Conservation (phyloP, 2,329 filamentous ascomycete species). For the Colletotrichum sp. region DNA sequence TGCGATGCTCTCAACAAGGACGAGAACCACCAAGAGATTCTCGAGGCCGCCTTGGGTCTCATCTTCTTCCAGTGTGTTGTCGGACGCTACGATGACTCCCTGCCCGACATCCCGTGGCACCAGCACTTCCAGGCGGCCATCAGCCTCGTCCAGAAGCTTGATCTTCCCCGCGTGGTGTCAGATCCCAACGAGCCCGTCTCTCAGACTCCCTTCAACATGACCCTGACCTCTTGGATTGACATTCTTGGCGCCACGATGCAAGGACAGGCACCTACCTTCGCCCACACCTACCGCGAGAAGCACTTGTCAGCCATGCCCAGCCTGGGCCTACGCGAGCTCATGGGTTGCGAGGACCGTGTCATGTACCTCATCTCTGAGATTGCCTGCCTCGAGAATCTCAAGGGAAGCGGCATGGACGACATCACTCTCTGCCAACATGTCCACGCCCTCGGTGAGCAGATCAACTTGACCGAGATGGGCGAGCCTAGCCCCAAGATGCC, state of each 20-base stretch:
- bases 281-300: conserved; percentile 95
- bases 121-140: conserved; percentile 94
- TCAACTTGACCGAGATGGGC: conserved; percentile 77
- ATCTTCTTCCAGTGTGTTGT: conserved; percentile 97
- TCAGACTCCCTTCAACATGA: conserved; percentile 93
- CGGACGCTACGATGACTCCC: conserved; percentile 80
- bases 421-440: conserved; percentile 89
- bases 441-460: conserved; percentile 83
- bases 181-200: conserved; percentile 62
- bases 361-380: conserved; percentile 99
- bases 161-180: conserved; percentile 73
- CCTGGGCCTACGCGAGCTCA: conserved; percentile 84
- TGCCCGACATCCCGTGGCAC: conserved; percentile 95
- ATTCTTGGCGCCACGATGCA: conserved; percentile 94
- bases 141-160: conserved; percentile 83
- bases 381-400: conserved; percentile 90
- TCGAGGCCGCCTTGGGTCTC: conserved; percentile 92
- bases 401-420: conserved; percentile 82
- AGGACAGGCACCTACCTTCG: conserved; percentile 83
- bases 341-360: conserved; percentile 96
- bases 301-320: conserved; percentile 73
- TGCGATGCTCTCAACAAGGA: conserved; percentile 83
- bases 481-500: conserved; percentile 63
- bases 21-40: conserved; percentile 83
- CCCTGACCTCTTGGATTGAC: conserved; percentile 92